Evolutionary conservation across 176 grass and related monocot species (phyloP), one percentile per base, ranked within the genome.

Genomic region (Triticum timopheevii): DNA sequence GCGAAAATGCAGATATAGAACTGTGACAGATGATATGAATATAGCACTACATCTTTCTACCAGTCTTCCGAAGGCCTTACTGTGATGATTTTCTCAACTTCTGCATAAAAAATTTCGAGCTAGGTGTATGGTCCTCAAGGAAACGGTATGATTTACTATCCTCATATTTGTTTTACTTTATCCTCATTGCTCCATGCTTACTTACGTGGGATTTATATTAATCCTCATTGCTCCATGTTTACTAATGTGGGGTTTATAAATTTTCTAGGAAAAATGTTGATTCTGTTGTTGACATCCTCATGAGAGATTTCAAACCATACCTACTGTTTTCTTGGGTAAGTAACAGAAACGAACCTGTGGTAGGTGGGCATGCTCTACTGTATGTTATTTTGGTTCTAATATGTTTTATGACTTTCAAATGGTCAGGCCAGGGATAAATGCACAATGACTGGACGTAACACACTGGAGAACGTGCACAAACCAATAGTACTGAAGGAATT

Each of bases 281-380:
- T 44, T 79, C 85, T 19, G 77, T 89, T 42, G 84, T 94, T 77
- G 24, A 97, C 70, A 87, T 75, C 78, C 39, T 97, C 22, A 85
- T 94, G 83, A 90, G 73, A 65, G 86, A 89, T 89, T 73, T 92
- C 86, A 91, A 86, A 92, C 64, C 85, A 8, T 71, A 69, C 24
- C 84, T 97, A 76, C 80, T 91, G 64, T 97, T 97, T 94, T 97
- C 90, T 86, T 97, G 95, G 95, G 95, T 97, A 92, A 22, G 87
- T 87, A 61, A 47, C 77, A 59, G 25, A 54, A 76, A 76, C 10
- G n/a, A 70, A 62, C 23, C 19, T 58, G 5, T 61, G 15, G 33
- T 85, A 44, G 10, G 17, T 79, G 17, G 59, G 20, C 33, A 35
- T 76, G 6, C 76, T 86, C n/a, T 16, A 23, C 62, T 87, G 28